phyloP scores from a whole-genome alignment of 257 asterid genomes.

The Prunella vulgaris region DNA sequence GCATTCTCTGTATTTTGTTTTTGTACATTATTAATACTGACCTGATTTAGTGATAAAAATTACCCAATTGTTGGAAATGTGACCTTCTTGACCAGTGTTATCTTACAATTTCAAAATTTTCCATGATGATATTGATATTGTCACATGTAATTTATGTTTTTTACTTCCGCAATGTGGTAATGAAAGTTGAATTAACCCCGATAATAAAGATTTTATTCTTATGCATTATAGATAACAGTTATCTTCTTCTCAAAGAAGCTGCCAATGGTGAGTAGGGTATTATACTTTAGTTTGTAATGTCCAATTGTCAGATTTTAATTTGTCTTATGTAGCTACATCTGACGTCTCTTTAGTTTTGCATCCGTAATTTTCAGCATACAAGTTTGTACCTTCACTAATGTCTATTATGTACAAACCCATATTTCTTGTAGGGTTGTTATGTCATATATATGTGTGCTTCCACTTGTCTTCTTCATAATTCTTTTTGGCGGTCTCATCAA shows the following conservation, averaged over 20 bases:
- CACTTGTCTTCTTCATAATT: background rate
- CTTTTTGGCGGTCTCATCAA: background rate
- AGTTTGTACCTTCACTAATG: constrained; percentile 1
- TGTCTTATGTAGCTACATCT: background rate
- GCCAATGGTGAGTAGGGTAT: background rate
- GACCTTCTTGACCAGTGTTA: background rate
- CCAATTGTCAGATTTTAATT: background rate
- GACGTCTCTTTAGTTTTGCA: background rate
- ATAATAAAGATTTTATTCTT: background rate
- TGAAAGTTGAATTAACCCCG: background rate
- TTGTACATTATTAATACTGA: background rate
- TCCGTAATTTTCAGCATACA: background rate
- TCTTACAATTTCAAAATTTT: background rate
- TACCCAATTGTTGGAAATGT: background rate
- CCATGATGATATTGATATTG: background rate
- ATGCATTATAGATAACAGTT: background rate
- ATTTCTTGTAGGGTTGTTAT: background rate
- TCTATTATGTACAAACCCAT: background rate
- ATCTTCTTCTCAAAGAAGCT: background rate
- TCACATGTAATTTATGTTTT: background rate
- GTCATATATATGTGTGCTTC: background rate
- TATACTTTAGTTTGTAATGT: background rate
- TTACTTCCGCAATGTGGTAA: background rate
- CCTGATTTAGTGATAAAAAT: background rate
- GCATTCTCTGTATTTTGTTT: background rate